phyloP scores from a whole-genome alignment of 768 basidiomycete genomes.

The Tricholoma hemisulphureum region DNA sequence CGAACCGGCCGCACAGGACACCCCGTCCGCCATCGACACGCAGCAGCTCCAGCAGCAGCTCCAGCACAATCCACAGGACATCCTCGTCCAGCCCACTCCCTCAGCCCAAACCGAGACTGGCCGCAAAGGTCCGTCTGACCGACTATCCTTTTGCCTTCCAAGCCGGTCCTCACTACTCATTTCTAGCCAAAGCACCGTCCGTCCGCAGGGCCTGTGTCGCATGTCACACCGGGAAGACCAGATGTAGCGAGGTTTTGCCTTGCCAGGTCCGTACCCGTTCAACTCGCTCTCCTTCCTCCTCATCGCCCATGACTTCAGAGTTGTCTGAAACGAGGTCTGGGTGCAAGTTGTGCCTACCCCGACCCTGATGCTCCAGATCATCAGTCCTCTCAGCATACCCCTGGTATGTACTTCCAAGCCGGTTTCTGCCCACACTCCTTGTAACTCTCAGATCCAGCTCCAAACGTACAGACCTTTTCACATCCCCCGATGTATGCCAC shows the following conservation, averaged over 20 bases:
- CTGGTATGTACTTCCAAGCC: constrained; percentile 33
- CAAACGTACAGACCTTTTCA: constrained; percentile 39
- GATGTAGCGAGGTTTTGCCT: constrained; percentile 78
- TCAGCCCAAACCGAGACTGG: constrained; percentile 31
- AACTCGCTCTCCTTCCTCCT: background rate
- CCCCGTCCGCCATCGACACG: constrained; percentile 56
- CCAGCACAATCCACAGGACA: constrained; percentile 28
- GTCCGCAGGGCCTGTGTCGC: constrained; percentile 79
- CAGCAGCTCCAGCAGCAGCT: constrained; percentile 58
- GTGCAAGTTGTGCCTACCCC: constrained; percentile 68
- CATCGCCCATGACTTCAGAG: constrained; percentile 43
- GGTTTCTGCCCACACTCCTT: constrained; percentile 10
- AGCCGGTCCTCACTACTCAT: constrained; percentile 17
- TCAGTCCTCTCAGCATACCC: constrained; percentile 36
- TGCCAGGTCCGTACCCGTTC: constrained; percentile 58
- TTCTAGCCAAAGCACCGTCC: constrained; percentile 73
- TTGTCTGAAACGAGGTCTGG: constrained; percentile 79
- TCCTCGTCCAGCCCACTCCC: constrained; percentile 19
- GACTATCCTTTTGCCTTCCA: constrained; percentile 6
- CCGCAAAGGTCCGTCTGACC: constrained; percentile 60
- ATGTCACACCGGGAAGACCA: constrained; percentile 80
- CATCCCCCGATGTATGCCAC: constrained; percentile 53
- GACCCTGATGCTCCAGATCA: constrained; percentile 66
- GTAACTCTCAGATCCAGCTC: constrained; percentile 21
- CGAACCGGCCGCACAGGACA: constrained; percentile 58